A percentile compares a stretch with the other conserved stretches of the same genome.
Conservation (phyloP, 2,329 filamentous ascomycete genomes). For the Pseudogymnoascus sp. region DNA sequence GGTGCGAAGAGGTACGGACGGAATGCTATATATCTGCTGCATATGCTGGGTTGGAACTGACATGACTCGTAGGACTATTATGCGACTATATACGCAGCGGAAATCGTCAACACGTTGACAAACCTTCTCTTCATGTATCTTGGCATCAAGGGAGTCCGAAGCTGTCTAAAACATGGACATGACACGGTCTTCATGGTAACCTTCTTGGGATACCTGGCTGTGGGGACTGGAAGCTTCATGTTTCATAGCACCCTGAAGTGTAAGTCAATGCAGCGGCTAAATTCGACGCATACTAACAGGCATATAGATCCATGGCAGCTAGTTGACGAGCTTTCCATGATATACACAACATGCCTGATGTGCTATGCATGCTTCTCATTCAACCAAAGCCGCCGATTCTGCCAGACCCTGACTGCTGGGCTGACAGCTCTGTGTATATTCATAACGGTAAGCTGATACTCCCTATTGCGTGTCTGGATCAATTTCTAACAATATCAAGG, state of each 20-base stretch:
- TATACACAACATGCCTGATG: constrained; percentile 64
- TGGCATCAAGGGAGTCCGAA: constrained; percentile 65
- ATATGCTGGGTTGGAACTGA: constrained; percentile 10
- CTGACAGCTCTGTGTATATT: constrained; percentile 46
- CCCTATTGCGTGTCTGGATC: neutral
- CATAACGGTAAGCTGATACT: constrained; percentile 41
- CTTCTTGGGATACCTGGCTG: constrained; percentile 37
- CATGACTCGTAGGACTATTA: constrained; percentile 55
- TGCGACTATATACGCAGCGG: constrained; percentile 65
- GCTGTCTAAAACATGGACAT: constrained; percentile 64
- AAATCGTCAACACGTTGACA: constrained; percentile 72
- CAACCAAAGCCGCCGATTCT: constrained; percentile 39
- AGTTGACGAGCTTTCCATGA: constrained; percentile 63
- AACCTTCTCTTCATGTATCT: constrained; percentile 77
- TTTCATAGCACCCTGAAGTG: constrained; percentile 36
- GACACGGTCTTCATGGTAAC: constrained; percentile 66
- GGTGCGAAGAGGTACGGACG: constrained; percentile 64
- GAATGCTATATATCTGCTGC: neutral
- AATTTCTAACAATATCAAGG: constrained; percentile 11
- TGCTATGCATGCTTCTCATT: constrained; percentile 62
- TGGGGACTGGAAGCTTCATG: constrained; percentile 31
- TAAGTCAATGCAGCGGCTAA: constrained; percentile 17
- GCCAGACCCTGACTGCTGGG: constrained; percentile 41
- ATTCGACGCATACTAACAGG: neutral
- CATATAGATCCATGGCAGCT: constrained; percentile 59